phyloP scores from a whole-genome alignment of 106 monocot species.

The Platanthera guangdongensis region DNA sequence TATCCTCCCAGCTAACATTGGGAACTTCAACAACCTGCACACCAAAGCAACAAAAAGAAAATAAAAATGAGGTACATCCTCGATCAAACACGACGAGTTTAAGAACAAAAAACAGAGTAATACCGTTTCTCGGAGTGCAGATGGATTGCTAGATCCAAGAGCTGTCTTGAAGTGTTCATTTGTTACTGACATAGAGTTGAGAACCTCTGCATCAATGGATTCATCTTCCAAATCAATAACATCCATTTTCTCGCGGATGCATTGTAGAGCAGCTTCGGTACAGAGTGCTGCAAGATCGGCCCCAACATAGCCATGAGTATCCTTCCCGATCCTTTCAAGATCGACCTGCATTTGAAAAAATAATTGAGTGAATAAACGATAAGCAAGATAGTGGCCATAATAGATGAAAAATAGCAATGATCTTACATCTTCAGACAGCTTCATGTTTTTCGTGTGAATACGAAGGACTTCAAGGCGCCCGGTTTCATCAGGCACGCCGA shows the following conservation, averaged over 20 bases:
- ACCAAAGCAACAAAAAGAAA: conserved; percentile 4
- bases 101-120: conserved; percentile 1
- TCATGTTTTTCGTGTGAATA: conserved; percentile 97
- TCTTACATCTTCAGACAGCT: conserved; percentile 79
- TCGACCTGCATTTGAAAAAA: conserved; percentile 48
- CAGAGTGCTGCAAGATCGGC: conserved; percentile 88
- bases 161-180: conserved; percentile 91
- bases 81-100: not conserved
- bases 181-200: conserved; percentile 81
- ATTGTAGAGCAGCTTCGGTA: conserved; percentile 87
- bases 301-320: conserved; percentile 90
- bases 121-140: conserved; percentile 87
- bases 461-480: conserved; percentile 90
- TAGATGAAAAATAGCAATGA: not conserved
- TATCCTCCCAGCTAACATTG: conserved; percentile 52
- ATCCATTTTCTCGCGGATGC: conserved; percentile 93
- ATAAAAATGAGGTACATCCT: not conserved
- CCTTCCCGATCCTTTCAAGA: conserved; percentile 74
- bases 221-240: conserved; percentile 82
- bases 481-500: conserved; percentile 92
- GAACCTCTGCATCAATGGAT: conserved; percentile 78
- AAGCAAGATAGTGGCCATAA: not conserved
- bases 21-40: conserved; percentile 56
- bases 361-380: not conserved
- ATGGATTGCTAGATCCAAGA: conserved; percentile 88